Evolutionary conservation across 2,329 filamentous ascomycete genomes (phyloP).

Genomic region (Penicillium sp.): DNA sequence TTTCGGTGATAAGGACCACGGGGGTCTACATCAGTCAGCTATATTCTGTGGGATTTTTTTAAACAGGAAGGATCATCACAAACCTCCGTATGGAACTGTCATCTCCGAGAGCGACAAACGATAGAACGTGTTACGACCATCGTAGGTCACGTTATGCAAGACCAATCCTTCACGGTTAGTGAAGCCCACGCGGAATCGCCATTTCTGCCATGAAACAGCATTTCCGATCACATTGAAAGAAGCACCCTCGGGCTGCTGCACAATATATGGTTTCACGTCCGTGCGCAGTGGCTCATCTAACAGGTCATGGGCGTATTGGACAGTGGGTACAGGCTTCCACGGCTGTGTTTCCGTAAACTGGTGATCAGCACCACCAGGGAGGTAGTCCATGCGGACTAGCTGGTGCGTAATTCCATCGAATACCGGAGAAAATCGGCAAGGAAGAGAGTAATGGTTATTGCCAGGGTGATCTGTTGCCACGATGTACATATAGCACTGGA

Average conservation of each 20-base stretch:
- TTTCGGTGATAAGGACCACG: constrained; percentile 69
- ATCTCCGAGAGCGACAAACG: constrained; percentile 67
- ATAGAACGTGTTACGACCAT: constrained; percentile 64
- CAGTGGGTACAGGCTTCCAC: constrained; percentile 55
- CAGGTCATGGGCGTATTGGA: constrained; percentile 61
- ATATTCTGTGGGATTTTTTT: no score
- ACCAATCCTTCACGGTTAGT: constrained; percentile 67
- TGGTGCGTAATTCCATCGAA: constrained; percentile 62
- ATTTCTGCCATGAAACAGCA: constrained; percentile 66
- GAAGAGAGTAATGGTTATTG: constrained; percentile 39
- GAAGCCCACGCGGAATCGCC: constrained; percentile 61
- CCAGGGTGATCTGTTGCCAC: constrained; percentile 36
- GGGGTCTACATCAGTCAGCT: constrained; percentile 49
- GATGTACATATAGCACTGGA: constrained; percentile 45
- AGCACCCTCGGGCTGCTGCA: constrained; percentile 64
- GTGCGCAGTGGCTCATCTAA: constrained; percentile 64
- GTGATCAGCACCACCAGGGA: constrained; percentile 66
- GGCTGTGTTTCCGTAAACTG: constrained; percentile 56
- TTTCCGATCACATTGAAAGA: constrained; percentile 61
- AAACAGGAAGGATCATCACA: not conserved
- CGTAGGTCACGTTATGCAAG: constrained; percentile 66
- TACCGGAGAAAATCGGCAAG: constrained; percentile 39
- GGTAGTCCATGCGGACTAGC: constrained; percentile 66
- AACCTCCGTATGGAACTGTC: constrained; percentile 52
- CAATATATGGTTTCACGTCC: constrained; percentile 64